Evolutionary conservation across 75 land plant genomes (phyloP).

Genomic region (Picea sitchensis): DNA sequence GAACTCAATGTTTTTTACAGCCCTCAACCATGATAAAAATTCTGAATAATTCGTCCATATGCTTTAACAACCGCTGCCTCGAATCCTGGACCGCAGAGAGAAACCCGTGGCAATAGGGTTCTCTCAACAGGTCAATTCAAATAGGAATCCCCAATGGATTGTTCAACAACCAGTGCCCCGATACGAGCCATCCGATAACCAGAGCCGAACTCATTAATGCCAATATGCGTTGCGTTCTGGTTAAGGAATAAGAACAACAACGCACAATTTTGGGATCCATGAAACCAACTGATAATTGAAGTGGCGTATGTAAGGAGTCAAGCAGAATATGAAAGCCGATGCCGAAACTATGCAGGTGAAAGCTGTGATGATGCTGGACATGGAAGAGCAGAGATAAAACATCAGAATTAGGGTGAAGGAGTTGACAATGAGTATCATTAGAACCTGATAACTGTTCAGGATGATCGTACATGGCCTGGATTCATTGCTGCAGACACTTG

Average conservation of each 20-base stretch:
- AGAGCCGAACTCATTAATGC: conserved; percentile 32
- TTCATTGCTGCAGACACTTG: no score
- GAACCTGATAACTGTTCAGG: conserved; percentile 74
- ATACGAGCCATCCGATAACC: conserved; percentile 76
- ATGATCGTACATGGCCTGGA: conserved; percentile 36
- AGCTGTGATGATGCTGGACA: conserved; percentile 76
- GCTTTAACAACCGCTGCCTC: conserved; percentile 70
- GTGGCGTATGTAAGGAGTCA: conserved; percentile 53
- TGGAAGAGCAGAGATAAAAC: conserved; percentile 91
- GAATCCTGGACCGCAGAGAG: no score
- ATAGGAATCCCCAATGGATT: no score
- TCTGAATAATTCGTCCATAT: conserved; percentile 74
- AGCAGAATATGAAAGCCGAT: conserved; percentile 68
- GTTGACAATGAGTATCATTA: conserved; percentile 83
- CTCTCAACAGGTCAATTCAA: no score
- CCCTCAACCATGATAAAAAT: conserved; percentile 30
- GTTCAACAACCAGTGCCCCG: no score
- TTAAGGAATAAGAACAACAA: conserved; percentile 66
- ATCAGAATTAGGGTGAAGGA: conserved; percentile 80
- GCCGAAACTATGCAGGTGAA: conserved; percentile 71
- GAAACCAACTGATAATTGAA: conserved; percentile 43
- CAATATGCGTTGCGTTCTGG: conserved; percentile 43
- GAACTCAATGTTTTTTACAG: no score
- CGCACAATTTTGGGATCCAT: conserved; percentile 52
- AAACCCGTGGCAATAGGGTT: no score